Evolutionary conservation across 2,329 filamentous ascomycete genomes (phyloP).

Genomic region (Claviceps citrina): DNA sequence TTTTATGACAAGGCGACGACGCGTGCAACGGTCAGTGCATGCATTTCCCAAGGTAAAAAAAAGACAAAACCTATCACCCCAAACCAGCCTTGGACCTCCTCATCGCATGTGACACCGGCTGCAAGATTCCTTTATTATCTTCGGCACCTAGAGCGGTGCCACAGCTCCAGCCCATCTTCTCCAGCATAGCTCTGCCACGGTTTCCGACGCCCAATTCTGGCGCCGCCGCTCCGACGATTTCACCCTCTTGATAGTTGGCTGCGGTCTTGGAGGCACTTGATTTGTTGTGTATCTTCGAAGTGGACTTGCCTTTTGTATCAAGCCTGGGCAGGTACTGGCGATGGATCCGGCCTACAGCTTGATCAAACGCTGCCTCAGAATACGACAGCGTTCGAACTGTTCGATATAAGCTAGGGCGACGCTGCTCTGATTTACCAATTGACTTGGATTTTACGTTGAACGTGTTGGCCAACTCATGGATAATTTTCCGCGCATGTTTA

Average conservation of each 20-base stretch:
- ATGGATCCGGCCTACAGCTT: slow-evolving; percentile 28
- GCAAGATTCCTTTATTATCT: slow-evolving; percentile 77
- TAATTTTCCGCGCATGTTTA: slow-evolving; percentile 55
- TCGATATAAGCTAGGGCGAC: slow-evolving; percentile 65
- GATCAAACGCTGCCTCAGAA: slow-evolving; percentile 38
- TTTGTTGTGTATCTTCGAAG: slow-evolving; percentile 14
- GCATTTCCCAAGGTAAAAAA: too few relatives aligned
- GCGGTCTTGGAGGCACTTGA: slow-evolving; percentile 10
- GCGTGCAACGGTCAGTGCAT: too few relatives aligned
- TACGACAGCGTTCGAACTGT: slow-evolving; percentile 50
- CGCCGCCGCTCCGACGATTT: slow-evolving; percentile 71
- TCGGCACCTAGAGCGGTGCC: slow-evolving; percentile 69
- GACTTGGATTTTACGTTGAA: slow-evolving; percentile 78
- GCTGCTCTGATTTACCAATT: slow-evolving; percentile 52
- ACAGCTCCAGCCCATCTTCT: slow-evolving; percentile 93
- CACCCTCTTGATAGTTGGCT: slow-evolving; percentile 58
- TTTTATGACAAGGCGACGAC: background rate
- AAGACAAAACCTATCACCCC: slow-evolving; percentile 28
- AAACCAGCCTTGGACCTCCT: slow-evolving; percentile 76
- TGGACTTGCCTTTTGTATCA: slow-evolving; percentile 25
- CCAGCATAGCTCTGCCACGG: slow-evolving; percentile 70
- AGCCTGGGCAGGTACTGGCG: slow-evolving; percentile 41
- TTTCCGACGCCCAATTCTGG: slow-evolving; percentile 74
- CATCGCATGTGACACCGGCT: slow-evolving; percentile 74
- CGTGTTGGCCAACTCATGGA: slow-evolving; percentile 64